A percentile compares a stretch with the other conserved stretches of the same genome.
phyloP scores from a whole-genome alignment of 805 yeast species.

The Naumovozyma dairenensis region DNA sequence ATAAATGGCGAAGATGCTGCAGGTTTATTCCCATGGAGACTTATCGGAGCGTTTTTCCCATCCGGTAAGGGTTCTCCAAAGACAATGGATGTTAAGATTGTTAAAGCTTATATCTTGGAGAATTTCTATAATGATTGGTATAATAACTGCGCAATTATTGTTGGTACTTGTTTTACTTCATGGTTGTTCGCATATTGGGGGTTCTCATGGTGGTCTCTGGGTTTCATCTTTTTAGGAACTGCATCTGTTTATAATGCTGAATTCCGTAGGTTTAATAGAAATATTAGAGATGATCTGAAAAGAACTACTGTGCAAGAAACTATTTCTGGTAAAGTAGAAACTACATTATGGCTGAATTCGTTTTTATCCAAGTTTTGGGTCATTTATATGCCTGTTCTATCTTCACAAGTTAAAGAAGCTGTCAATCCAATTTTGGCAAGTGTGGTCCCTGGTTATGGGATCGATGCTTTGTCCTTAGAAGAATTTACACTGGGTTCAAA shows the following conservation, averaged over 20 bases:
- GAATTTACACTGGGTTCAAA: slow-evolving; percentile 75
- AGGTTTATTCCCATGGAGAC: slow-evolving; percentile 30
- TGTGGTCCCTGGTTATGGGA: slow-evolving; percentile 75
- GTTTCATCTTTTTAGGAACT: slow-evolving; percentile 49
- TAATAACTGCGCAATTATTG: slow-evolving; percentile 52
- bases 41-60: slow-evolving; percentile 24
- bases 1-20: slow-evolving; percentile 10
- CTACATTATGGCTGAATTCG: slow-evolving; percentile 74
- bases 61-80: slow-evolving; percentile 11
- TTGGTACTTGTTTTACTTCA: slow-evolving; percentile 64
- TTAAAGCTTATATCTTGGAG: slow-evolving; percentile 56
- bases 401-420: slow-evolving; percentile 60
- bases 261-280: slow-evolving; percentile 64
- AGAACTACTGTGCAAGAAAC: slow-evolving; percentile 55
- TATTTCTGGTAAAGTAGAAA: slow-evolving; percentile 53
- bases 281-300: slow-evolving; percentile 66
- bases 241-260: slow-evolving; percentile 64
- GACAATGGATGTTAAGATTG: slow-evolving; percentile 24
- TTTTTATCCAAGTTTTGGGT: slow-evolving; percentile 79
- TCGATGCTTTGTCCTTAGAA: slow-evolving; percentile 61
- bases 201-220: slow-evolving; percentile 53
- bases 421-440: slow-evolving; percentile 62
- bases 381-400: slow-evolving; percentile 76
- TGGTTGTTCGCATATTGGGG: slow-evolving; percentile 59
- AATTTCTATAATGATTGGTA: slow-evolving; percentile 64